phyloP scores from a whole-genome alignment of 441 rosid genomes.

The Metrosideros polymorpha region DNA sequence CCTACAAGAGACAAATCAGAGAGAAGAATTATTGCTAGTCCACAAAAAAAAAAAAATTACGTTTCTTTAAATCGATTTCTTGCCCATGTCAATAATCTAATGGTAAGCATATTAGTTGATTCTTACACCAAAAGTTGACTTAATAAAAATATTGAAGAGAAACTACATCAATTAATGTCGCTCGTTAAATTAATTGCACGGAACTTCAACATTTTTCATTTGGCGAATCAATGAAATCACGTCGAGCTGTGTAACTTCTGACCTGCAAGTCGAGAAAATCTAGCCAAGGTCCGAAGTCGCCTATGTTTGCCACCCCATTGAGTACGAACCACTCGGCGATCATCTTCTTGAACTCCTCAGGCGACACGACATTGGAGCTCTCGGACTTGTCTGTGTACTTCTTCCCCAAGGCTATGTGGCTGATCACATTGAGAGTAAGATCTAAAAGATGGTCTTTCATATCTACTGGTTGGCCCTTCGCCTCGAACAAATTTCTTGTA shows the following conservation, averaged over 20 bases:
- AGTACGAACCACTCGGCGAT: neutral
- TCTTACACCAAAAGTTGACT: neutral
- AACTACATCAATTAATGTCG: neutral
- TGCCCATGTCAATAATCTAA: neutral
- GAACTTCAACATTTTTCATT: conserved; percentile 12
- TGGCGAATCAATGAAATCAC: conserved; percentile 15
- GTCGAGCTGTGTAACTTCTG: neutral
- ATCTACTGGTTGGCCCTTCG: conserved; percentile 1
- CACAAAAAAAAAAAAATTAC: neutral
- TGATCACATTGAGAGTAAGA: conserved; percentile 12
- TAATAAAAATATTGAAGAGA: too few relatives aligned
- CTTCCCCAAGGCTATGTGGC: conserved; percentile 7
- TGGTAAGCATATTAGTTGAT: neutral
- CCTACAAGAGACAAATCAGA: neutral
- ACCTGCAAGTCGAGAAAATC: neutral
- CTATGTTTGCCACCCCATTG: neutral
- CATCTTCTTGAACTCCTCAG: neutral
- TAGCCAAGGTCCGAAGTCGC: neutral
- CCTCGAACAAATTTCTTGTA: neutral
- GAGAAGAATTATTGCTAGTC: neutral
- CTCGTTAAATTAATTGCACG: neutral
- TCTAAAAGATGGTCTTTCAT: conserved; percentile 17
- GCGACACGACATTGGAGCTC: conserved; percentile 1
- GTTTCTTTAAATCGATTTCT: too few relatives aligned
- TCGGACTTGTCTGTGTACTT: neutral